Evolutionary conservation across 2,329 filamentous ascomycete genomes (phyloP), one percentile per base, ranked within the genome.

Genomic region (Colletotrichum camelliae): DNA sequence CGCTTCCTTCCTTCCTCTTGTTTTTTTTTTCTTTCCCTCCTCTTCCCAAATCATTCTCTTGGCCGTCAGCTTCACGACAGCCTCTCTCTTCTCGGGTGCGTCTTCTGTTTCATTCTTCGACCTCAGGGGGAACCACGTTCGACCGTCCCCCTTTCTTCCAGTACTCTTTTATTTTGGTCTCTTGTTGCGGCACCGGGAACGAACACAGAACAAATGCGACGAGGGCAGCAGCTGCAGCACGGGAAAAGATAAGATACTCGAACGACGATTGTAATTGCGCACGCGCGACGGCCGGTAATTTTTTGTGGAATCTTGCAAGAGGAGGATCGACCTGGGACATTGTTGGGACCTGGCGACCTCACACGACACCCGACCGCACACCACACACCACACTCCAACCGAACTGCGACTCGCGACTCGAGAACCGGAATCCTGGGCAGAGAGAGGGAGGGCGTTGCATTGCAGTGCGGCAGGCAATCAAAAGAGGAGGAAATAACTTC

Each of bases 231-330:
- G 43, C 43, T 52, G 43, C n/a, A 13, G 16, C 24, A 27, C 55
- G 27, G 55, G 24, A 27, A 31, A 58, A 29, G 27, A 31, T n/a
- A 29, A 24, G 65, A 72, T 29, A 52, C 43, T 21, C 24, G 33
- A 18, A 69, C 48, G 57, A 68, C 70, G 58, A 64, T 71, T 68
- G 43, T 65, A 65, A 64, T 69, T 69, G 58, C 58, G 67, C 52
- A 37, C 64, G 29, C 27, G 37, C 52, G 58, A 35, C 70, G 33
- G 29, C 21, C 74, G 13, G 35, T 60, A 60, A 39, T 35, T 52
- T 48, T 37, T 58, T 60, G 74, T 69, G 70, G 64, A 73, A 74
- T 66, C 43, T 73, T 67, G 55, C 60, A 69, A 76, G 70, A 76
- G 70, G 37, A 76, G 70, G 74, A 76, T 74, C 70, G 65, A 29